A percentile compares a stretch with the other conserved stretches of the same genome.
Conservation (phyloP, 805 yeast species). For the Candida caryicola region DNA sequence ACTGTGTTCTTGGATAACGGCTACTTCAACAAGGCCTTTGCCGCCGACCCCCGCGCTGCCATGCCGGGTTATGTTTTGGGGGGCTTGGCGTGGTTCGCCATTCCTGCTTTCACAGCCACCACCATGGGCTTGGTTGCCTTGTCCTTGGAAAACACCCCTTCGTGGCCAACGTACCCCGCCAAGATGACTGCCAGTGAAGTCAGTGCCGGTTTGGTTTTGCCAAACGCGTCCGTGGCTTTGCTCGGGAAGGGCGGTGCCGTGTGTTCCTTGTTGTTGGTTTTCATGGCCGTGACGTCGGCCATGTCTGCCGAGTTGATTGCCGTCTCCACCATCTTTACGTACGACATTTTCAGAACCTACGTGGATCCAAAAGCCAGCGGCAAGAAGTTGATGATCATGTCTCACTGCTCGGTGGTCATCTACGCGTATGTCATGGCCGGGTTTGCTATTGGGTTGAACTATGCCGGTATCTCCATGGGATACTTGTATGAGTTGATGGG, state of each 20-base stretch:
- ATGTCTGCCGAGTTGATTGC: conserved; percentile 89
- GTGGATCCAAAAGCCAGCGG: conserved; percentile 78
- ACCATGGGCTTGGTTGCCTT: conserved; percentile 86
- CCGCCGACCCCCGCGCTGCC: conserved; percentile 79
- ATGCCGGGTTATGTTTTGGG: conserved; percentile 86
- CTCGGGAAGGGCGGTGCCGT: conserved; percentile 89
- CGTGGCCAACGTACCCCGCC: conserved; percentile 79
- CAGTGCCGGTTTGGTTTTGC: conserved; percentile 75
- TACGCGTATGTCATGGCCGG: conserved; percentile 70
- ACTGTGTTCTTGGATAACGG: conserved; percentile 86
- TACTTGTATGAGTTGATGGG: conserved; percentile 88
- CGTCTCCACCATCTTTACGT: conserved; percentile 80
- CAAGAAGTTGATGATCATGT: conserved; percentile 61
- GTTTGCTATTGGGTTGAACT: conserved; percentile 75
- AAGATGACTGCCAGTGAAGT: conserved; percentile 66
- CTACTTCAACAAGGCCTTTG: conserved; percentile 86
- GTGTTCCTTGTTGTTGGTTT: conserved; percentile 72
- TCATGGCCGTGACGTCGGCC: conserved; percentile 92
- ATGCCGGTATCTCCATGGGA: conserved; percentile 84
- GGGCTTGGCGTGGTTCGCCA: conserved; percentile 88
- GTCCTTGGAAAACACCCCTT: conserved; percentile 63
- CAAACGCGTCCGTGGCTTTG: conserved; percentile 77
- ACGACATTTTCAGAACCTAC: conserved; percentile 80
- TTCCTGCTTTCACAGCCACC: conserved; percentile 79
- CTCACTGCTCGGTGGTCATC: conserved; percentile 62